These are phyloP conservation scores for Saposhnikovia divaricata DNA, from an alignment of 129 eudicot genomes.

Conservation along the genomic window DNA sequence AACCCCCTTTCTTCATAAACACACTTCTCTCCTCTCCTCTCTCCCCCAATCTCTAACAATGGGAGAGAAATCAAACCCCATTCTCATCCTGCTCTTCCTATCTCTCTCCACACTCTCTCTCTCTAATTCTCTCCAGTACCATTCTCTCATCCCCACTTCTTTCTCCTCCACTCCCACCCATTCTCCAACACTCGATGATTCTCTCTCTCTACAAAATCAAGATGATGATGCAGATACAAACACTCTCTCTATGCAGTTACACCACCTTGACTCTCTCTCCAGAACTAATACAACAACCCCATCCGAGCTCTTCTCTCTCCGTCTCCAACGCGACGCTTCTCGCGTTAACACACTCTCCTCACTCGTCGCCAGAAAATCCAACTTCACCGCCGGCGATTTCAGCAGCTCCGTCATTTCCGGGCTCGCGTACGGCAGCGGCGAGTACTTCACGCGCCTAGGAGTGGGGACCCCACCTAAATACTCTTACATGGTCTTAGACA, in stretches of 20 bases:
- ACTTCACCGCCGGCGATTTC: conserved; percentile 23
- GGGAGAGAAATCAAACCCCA: neutral
- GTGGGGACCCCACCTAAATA: conserved; percentile 65
- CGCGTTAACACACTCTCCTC: conserved; percentile 33
- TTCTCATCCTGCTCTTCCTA: conserved; percentile 8
- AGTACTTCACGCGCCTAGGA: conserved; percentile 95
- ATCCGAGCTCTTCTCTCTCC: conserved; percentile 40
- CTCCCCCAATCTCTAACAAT: neutral
- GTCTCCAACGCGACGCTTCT: conserved; percentile 59
- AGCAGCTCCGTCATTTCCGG: conserved; percentile 80
- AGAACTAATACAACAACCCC: conserved; percentile 25
- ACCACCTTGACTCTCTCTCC: conserved; percentile 57
- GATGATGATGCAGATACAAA: neutral
- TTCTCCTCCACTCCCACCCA: conserved; percentile 32
- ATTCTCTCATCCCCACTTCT: conserved; percentile 22
- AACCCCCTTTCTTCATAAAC: neutral
- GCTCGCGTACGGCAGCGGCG: conserved; percentile 81
- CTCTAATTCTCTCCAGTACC: conserved; percentile 20
- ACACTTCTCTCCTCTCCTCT: neutral
- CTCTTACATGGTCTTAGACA: conserved; percentile 80
- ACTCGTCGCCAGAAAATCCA: conserved; percentile 6
- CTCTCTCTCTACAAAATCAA: neutral
- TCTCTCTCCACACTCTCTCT: conserved; percentile 2
- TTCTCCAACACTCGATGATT: conserved; percentile 21
- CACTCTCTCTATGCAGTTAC: conserved; percentile 41